A percentile compares a stretch with the other conserved stretches of the same genome.
Evolutionary conservation across 768 basidiomycete species (phyloP).

Genomic region (Cystofilobasidium macerans): DNA sequence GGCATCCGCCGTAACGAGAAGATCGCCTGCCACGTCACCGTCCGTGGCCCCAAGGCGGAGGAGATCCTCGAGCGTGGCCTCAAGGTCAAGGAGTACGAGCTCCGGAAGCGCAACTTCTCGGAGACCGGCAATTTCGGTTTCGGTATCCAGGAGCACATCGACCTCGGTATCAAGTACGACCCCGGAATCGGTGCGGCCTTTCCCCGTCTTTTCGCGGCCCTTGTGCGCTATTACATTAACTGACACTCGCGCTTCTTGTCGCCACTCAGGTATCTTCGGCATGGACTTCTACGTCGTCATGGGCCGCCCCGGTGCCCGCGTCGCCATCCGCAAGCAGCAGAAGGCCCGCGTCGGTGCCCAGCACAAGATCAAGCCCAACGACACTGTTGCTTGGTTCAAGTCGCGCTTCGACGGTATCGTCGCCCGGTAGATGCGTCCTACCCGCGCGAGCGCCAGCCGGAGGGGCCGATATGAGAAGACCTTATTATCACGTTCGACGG

Average conservation of each 20-base stretch:
- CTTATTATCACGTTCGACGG: too few relatives aligned
- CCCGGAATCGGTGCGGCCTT: constrained; percentile 75
- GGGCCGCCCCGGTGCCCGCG: constrained; percentile 87
- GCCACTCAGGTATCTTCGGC: constrained; percentile 61
- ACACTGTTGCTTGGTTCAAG: constrained; percentile 98
- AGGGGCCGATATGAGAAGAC: background rate
- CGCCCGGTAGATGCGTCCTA: constrained; percentile 31
- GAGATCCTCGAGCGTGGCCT: constrained; percentile 97
- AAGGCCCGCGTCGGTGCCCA: constrained; percentile 72
- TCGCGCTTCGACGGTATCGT: constrained; percentile 98
- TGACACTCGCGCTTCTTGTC: background rate
- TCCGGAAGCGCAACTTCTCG: constrained; percentile 51
- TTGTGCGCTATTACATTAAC: background rate
- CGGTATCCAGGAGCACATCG: constrained; percentile 98
- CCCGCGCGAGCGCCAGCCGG: too few relatives aligned
- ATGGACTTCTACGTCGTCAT: constrained; percentile 96
- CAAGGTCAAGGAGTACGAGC: constrained; percentile 99
- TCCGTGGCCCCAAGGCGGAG: constrained; percentile 98
- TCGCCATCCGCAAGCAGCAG: constrained; percentile 77
- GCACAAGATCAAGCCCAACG: constrained; percentile 90
- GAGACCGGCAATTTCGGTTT: constrained; percentile 96
- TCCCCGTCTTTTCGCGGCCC: background rate
- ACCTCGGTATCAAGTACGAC: constrained; percentile 96
- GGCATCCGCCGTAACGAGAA: constrained; percentile 99
- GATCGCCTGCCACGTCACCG: constrained; percentile 79